Base-by-base conservation (phyloP, 371 early-diverging fungal species). In the Mucor saturninus region DNA sequence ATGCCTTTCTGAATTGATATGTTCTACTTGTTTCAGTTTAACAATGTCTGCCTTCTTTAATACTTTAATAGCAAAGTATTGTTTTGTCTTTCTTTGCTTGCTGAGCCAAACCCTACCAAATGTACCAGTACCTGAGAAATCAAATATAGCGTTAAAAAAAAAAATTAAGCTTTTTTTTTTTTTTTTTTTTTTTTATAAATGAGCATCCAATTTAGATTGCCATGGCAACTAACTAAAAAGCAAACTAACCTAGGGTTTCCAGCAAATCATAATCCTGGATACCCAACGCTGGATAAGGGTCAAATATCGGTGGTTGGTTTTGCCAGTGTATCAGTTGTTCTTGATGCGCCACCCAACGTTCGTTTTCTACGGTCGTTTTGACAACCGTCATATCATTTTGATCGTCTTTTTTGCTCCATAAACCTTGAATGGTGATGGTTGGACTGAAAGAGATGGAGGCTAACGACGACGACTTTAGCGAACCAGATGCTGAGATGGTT, bases 1-100 rank as follows among this genome's bases (percentile, higher is more conserved):
- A 56, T 89, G 88, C 74, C 95, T 92, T 72, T 99, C 99, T 65
- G 93, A 94, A 72, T 93, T 94, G 75, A 97, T 94, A 74, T 99
- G 98, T 75, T 97, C 95, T n/a, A 96, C 95, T 73, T 98, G 98
- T 76, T 95, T 93, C 45, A 95, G 82, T 35, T 91, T 86, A 10
- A 98, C 96, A 13, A 98, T 91, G 63, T 95, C 94, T 29, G 86
- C 76, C 73, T 98, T 98, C 68, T 91, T 92, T 61, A 98, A 76
- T 35, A 95, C 93, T 74, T 98, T 98, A 88, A 97, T 91, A 9
- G 98, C 97, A 79, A 89, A 94, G 76, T 83, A 95, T 57, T 86
- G 80, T 51, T 81, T 79, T 26, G 74, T 78, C 28, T 65, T 62
- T 52, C 71, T 79, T 63, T 83, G 88, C 68, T 86, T 86, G 52